Evolutionary conservation across 192 early-diverging fungal genomes (phyloP).

Genomic region (Phlyctochytrium bullatum): DNA sequence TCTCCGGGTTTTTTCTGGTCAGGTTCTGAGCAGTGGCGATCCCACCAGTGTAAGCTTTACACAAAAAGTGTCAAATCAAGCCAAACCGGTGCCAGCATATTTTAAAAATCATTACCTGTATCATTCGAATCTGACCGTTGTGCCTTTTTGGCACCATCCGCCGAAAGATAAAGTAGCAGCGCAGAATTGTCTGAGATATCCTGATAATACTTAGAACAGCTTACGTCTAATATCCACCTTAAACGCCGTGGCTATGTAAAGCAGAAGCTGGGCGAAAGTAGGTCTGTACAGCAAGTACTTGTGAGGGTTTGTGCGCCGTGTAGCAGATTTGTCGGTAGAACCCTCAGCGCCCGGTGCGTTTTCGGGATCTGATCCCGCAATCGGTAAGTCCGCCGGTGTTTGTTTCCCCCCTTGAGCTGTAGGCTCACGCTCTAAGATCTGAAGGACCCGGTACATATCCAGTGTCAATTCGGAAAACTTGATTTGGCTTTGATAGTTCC

Average conservation of each 20-base stretch:
- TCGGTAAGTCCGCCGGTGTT: slow-evolving; percentile 8
- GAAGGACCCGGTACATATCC: slow-evolving; percentile 95
- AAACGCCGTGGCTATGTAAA: slow-evolving; percentile 90
- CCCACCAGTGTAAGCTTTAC: slow-evolving; percentile 68
- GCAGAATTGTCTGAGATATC: slow-evolving; percentile 86
- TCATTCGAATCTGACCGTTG: slow-evolving; percentile 37
- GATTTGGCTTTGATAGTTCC: slow-evolving; percentile 93
- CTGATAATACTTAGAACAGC: slow-evolving; percentile 21
- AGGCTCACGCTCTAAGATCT: slow-evolving; percentile 84
- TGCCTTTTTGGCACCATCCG: slow-evolving; percentile 67
- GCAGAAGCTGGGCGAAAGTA: slow-evolving; percentile 83
- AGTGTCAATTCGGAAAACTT: slow-evolving; percentile 96
- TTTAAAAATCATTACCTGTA: slow-evolving; percentile 35
- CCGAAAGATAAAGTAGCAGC: slow-evolving; percentile 86
- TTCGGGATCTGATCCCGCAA: neutral
- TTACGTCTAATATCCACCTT: slow-evolving; percentile 52
- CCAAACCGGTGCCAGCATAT: neutral
- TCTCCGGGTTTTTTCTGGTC: slow-evolving; percentile 63
- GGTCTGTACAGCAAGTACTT: slow-evolving; percentile 94
- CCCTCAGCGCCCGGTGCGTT: slow-evolving; percentile 4
- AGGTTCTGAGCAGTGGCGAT: slow-evolving; percentile 64
- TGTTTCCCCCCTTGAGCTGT: slow-evolving; percentile 14
- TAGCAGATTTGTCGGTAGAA: slow-evolving; percentile 22
- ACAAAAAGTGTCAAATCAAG: neutral
- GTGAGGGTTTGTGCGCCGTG: slow-evolving; percentile 71